Evolutionary conservation across 257 asterid genomes (phyloP).

Genomic region (Gentiana straminea): DNA sequence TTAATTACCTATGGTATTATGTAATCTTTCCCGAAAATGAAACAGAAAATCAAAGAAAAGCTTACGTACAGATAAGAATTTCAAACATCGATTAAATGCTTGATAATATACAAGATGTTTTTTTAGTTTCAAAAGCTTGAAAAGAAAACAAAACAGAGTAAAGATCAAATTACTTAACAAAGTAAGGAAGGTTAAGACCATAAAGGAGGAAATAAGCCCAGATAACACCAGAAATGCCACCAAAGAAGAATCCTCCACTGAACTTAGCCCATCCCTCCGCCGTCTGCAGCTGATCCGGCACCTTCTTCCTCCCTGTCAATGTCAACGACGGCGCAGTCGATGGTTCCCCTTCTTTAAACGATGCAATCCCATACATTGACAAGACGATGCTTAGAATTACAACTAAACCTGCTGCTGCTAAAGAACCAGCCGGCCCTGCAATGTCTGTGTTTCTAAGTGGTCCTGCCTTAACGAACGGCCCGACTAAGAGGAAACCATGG

Average conservation of each 20-base stretch:
- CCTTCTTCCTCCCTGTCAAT: constrained; percentile 74
- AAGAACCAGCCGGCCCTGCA: constrained; percentile 63
- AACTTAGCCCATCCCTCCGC: constrained; percentile 90
- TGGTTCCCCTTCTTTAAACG: constrained; percentile 75
- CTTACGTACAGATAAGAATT: too few species aligned
- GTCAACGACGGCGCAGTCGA: constrained; percentile 71
- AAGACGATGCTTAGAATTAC: constrained; percentile 60
- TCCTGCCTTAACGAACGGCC: constrained; percentile 74
- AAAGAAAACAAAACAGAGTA: background rate
- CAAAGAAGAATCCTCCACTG: constrained; percentile 93
- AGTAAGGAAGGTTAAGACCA: constrained; percentile 86
- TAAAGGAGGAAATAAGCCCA: constrained; percentile 93
- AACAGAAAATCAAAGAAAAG: too few species aligned
- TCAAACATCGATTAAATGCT: background rate
- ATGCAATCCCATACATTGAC: constrained; percentile 67
- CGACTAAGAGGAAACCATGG: constrained; percentile 81
- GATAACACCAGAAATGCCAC: constrained; percentile 81
- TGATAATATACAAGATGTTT: constrained; percentile 16
- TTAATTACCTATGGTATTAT: too few species aligned
- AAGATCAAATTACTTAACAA: constrained; percentile 31
- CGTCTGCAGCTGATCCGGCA: constrained; percentile 77
- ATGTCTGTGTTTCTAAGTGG: constrained; percentile 61
- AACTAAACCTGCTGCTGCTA: constrained; percentile 80
- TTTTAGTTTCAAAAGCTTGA: constrained; percentile 8
- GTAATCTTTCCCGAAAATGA: too few species aligned